Conservation (phyloP, 106 monocot species). For the Xerophyta viscosa region DNA sequence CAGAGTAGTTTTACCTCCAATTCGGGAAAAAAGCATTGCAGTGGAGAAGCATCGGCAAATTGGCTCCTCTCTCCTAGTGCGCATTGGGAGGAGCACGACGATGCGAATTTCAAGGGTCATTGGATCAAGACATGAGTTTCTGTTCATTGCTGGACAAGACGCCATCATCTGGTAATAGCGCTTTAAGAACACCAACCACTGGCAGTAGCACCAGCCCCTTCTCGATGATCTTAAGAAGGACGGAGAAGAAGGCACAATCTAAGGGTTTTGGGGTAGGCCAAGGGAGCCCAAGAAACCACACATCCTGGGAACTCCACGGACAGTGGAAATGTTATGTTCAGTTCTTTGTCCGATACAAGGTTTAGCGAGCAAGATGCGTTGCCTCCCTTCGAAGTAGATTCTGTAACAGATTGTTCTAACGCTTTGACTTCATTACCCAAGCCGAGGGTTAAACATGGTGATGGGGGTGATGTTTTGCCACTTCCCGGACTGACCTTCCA, state of each 20-base stretch:
- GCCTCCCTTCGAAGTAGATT: conserved; percentile 8
- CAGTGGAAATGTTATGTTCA: conserved; percentile 9
- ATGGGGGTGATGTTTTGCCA: conserved; percentile 2
- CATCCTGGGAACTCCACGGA: conserved; percentile 14
- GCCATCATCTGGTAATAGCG: conserved; percentile 19
- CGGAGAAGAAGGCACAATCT: conserved; percentile 14
- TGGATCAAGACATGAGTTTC: too few species aligned
- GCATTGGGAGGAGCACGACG: not conserved
- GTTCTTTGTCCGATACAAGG: conserved; percentile 12
- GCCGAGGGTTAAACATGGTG: not conserved
- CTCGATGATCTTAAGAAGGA: conserved; percentile 66
- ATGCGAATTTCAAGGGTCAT: too few species aligned
- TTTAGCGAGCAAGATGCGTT: conserved; percentile 12
- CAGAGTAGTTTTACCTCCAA: not conserved
- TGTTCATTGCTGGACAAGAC: conserved; percentile 20
- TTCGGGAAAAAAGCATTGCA: conserved; percentile 14
- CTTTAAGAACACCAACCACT: conserved; percentile 52
- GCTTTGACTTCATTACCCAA: conserved; percentile 17
- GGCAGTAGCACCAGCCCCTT: conserved; percentile 69
- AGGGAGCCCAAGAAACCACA: conserved; percentile 10
- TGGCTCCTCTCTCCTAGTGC: conserved; percentile 39
- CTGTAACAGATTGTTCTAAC: not conserved
- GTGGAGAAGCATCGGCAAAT: conserved; percentile 44
- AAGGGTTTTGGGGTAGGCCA: conserved; percentile 9
- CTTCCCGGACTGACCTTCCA: conserved; percentile 37